Evolutionary conservation across 163 green algal genomes (phyloP), one percentile per base, ranked within the genome.

Genomic region (Scenedesmus sp.): DNA sequence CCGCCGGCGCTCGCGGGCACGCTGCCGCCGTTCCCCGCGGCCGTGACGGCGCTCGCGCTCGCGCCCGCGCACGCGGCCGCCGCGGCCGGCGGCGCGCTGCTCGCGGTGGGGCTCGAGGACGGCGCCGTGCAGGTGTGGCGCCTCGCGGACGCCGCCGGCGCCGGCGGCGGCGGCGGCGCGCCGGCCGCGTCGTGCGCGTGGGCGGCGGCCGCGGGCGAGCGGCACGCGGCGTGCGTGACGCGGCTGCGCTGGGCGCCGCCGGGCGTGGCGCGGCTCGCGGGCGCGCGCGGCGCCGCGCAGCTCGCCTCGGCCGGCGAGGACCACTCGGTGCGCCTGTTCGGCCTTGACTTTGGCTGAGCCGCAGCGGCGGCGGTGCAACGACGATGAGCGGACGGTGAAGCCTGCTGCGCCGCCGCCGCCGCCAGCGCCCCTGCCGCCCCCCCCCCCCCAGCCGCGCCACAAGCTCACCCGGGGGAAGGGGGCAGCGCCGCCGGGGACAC

Each of bases 81-180:
- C 9, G 34, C 50, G 48, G 51, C 36, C 9, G 26, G 63, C 29
- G 58, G 22, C 31, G n/a, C 36, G 36, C 58, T 88, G 34, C 67
- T 96, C 29, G 90, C 89, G 22, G 86, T 93, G 0, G 92, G 90
- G 17, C 62, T 92, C 48, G 90, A 96, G 67, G 51, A 83, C 80
- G 92, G 92, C 10, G 50, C 56, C 11, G 13, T 97, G 63, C 63
- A 91, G 75, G 29, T 96, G 31, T 90, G 87, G 85, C 28, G 14
- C 26, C 18, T 90, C 26, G 24, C 77, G 29, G 24, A 28, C 17
- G 5, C 17, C 14, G 34, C 24, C 50, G 48, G 44, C 4, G 5
- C 18, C 20, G 39, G 44, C 18, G 22, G 24, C 4, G 26, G 22
- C 26, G 54, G 57, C 45, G 26, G 48, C n/a, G n/a, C n/a, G n/a